These are phyloP conservation scores for Biscogniauxia sp. DNA, from an alignment of 2,329 filamentous ascomycete species.

Conservation along the genomic window DNA sequence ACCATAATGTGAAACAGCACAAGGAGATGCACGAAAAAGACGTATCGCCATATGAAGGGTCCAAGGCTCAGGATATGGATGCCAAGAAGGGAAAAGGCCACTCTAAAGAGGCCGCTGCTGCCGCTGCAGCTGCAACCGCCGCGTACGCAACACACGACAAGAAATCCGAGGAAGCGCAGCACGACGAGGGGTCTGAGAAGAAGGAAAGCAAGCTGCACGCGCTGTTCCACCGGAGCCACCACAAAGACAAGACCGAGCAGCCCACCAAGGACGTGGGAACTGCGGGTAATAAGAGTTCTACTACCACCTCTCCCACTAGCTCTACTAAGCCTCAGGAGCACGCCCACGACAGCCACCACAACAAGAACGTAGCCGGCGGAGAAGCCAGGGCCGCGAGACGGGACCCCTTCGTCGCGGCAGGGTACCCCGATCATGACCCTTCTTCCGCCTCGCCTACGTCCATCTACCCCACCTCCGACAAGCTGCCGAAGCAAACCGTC, in stretches of 20 bases:
- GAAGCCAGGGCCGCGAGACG: background rate
- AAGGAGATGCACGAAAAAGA: background rate
- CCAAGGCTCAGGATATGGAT: background rate
- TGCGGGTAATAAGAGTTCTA: background rate
- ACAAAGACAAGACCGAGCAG: background rate
- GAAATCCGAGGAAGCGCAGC: background rate
- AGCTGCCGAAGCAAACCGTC: no score
- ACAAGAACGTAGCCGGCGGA: background rate
- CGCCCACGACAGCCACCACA: background rate
- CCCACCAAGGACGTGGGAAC: background rate
- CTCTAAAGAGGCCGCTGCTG: background rate
- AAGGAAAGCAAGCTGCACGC: background rate
- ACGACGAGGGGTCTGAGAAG: background rate
- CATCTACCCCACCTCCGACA: no score
- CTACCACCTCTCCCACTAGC: no score
- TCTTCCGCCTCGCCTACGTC: background rate
- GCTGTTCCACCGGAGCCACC: background rate
- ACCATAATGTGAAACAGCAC: background rate
- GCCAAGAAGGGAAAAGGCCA: background rate
- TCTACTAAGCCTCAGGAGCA: background rate
- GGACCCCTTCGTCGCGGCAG: conserved; percentile 9
- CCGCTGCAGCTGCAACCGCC: no score
- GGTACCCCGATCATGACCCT: background rate
- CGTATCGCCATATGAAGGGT: background rate
- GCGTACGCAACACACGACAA: background rate